Evolutionary conservation across 805 yeast species (phyloP).

Genomic region (Pichia cabralensis): DNA sequence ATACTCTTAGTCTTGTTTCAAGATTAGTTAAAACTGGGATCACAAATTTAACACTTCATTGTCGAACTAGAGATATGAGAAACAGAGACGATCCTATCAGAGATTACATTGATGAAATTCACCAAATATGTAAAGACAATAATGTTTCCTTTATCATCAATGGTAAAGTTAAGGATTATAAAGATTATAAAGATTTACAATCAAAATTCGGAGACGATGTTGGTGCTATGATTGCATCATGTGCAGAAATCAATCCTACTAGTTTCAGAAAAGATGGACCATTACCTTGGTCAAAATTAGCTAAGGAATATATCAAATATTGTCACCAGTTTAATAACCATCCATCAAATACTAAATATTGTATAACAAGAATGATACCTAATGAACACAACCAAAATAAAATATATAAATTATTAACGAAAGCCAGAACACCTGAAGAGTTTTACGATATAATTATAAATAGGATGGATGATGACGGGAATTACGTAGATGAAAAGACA

Average conservation of each 20-base stretch:
- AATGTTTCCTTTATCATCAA: constrained; percentile 71
- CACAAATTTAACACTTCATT: constrained; percentile 77
- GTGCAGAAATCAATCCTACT: constrained; percentile 81
- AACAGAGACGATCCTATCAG: constrained; percentile 76
- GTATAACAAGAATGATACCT: constrained; percentile 69
- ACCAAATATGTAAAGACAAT: constrained; percentile 46
- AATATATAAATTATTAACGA: constrained; percentile 46
- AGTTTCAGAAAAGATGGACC: constrained; percentile 44
- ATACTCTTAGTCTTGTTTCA: constrained; percentile 50
- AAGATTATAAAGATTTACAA: constrained; percentile 46
- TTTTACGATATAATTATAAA: constrained; percentile 28
- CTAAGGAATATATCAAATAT: constrained; percentile 44
- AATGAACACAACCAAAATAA: constrained; percentile 24
- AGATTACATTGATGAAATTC: constrained; percentile 53
- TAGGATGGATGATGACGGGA: constrained; percentile 29
- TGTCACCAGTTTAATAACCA: constrained; percentile 53
- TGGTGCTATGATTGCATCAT: constrained; percentile 93
- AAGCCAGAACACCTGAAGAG: constrained; percentile 46
- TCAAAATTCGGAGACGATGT: constrained; percentile 42
- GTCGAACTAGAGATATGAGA: constrained; percentile 84
- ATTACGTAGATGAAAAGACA: constrained; percentile 11
- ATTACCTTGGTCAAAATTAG: constrained; percentile 43
- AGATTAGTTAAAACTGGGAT: constrained; percentile 70
- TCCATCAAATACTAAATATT: constrained; percentile 69
- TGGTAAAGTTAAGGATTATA: constrained; percentile 55